A percentile compares a stretch with the other conserved stretches of the same genome.
phyloP scores from a whole-genome alignment of 106 monocot genomes.

The Dendrobium huoshanense region DNA sequence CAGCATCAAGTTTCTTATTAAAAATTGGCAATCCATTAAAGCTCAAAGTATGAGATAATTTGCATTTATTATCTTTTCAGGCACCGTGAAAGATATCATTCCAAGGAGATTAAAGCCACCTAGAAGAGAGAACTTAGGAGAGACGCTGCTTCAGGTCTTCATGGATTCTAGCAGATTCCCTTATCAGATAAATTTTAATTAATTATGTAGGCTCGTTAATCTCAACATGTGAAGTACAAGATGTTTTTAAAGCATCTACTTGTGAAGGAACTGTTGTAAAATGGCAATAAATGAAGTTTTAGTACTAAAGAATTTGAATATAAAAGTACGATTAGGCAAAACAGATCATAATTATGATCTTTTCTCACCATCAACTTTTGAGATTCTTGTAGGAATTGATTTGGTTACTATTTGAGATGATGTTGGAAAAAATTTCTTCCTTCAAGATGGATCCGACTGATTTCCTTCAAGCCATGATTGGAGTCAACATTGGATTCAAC shows the following conservation, averaged over 20 bases:
- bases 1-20: conserved; percentile 32
- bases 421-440: not conserved
- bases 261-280: conserved; percentile 16
- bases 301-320: not conserved
- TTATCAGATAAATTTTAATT: not conserved
- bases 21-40: conserved; percentile 32
- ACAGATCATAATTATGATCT: not conserved
- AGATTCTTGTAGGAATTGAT: conserved; percentile 18
- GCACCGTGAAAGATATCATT: too few relatives aligned
- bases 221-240: conserved; percentile 17
- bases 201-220: conserved; percentile 10
- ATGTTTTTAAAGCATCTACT: not conserved
- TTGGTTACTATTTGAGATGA: conserved; percentile 15
- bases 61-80: too few relatives aligned
- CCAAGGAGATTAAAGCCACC: conserved; percentile 11
- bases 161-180: conserved; percentile 33
- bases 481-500: not conserved
- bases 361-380: conserved; percentile 13
- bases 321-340: too few relatives aligned
- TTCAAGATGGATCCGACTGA: conserved; percentile 37
- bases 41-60: conserved; percentile 7
- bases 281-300: not conserved
- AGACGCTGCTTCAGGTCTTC: conserved; percentile 57
- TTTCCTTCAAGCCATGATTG: conserved; percentile 41
- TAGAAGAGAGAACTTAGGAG: conserved; percentile 47